Evolutionary conservation across 2,329 filamentous ascomycete genomes (phyloP), one percentile per base, ranked within the genome.

Genomic region (Colletotrichum spinosum): DNA sequence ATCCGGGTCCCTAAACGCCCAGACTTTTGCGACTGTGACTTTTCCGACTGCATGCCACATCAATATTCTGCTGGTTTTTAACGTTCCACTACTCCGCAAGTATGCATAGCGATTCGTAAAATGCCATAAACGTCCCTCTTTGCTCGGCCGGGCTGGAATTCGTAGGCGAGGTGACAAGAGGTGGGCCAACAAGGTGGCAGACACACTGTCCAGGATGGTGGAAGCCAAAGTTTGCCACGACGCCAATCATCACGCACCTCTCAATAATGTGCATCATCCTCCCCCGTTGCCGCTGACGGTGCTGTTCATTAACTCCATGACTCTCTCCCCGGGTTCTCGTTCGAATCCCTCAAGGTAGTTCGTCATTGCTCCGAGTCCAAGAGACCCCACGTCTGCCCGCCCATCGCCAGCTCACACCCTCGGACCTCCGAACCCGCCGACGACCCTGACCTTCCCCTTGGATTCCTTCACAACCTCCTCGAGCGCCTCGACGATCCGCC

Each of bases 401-500:
- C 25, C 25, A 25, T 25, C 25, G 10, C 8, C 35, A 6, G 4
- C 48, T 71, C 60, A 75, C 10, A 76, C 75, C 17, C 73, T 70
- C 41, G 67, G 69, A 6, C 76, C 76, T 25, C 76, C 78, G 70
- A 79, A 79, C 10, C 78, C 76, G 65, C 69, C 75, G 34, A 69
- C 74, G 7, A 75, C 37, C 11, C 70, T 67, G 11, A 75, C 52
- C 7, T 73, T 73, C 35, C 58, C 61, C n/a, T 48, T 50, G 25
- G 59, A 38, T 53, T 60, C 54, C 65, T 52, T 60, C 45, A 56
- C 48, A 49, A 33, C 49, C 42, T 69, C 61, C 11, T 45, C 69
- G 67, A 84, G 79, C 3, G 77, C 79, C 69, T 80, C 73, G 15
- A 79, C 75, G 38, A 87, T 63, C 60, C 74, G 75, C 7, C 77